phyloP scores from a whole-genome alignment of 2,329 filamentous ascomycete genomes.

The Verticillium nonalfalfae region DNA sequence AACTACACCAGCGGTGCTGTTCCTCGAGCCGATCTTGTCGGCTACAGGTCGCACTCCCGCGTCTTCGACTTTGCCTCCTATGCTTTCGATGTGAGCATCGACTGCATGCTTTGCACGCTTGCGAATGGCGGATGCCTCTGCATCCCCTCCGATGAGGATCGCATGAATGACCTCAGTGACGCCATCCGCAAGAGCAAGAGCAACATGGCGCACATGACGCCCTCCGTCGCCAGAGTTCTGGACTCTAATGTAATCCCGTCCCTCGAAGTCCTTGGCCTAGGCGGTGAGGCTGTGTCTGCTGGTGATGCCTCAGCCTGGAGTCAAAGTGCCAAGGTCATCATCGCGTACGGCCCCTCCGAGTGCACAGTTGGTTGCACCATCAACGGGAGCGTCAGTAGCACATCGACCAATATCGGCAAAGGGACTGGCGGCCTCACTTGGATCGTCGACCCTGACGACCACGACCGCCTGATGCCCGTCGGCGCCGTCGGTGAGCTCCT shows the following conservation, averaged over 20 bases:
- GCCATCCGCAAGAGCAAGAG: constrained; percentile 35
- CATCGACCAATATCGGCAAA: constrained; percentile 38
- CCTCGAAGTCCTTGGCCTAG: constrained; percentile 40
- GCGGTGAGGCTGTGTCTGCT: constrained; percentile 46
- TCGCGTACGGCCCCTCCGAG: constrained; percentile 48
- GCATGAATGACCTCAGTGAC: constrained; percentile 42
- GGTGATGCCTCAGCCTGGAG: constrained; percentile 43
- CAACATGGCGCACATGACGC: constrained; percentile 46
- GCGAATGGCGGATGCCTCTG: constrained; percentile 42
- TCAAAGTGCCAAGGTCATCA: constrained; percentile 36
- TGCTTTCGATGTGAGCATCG: constrained; percentile 48
- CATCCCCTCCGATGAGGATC: constrained; percentile 46
- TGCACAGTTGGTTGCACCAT: constrained; percentile 47
- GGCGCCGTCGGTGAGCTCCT: constrained; percentile 47
- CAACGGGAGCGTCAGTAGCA: constrained; percentile 33
- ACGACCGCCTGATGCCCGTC: constrained; percentile 38
- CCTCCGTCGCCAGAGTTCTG: constrained; percentile 40
- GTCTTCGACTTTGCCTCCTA: constrained; percentile 45
- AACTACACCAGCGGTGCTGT: constrained; percentile 39
- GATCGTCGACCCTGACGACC: constrained; percentile 42
- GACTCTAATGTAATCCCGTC: constrained; percentile 37
- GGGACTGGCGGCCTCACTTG: constrained; percentile 41
- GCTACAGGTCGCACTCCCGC: constrained; percentile 32
- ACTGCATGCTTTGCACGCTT: constrained; percentile 49
- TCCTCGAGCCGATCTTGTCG: constrained; percentile 33